Evolutionary conservation across 176 grass and related monocot genomes (phyloP).

Genomic region (Leersia perrieri): DNA sequence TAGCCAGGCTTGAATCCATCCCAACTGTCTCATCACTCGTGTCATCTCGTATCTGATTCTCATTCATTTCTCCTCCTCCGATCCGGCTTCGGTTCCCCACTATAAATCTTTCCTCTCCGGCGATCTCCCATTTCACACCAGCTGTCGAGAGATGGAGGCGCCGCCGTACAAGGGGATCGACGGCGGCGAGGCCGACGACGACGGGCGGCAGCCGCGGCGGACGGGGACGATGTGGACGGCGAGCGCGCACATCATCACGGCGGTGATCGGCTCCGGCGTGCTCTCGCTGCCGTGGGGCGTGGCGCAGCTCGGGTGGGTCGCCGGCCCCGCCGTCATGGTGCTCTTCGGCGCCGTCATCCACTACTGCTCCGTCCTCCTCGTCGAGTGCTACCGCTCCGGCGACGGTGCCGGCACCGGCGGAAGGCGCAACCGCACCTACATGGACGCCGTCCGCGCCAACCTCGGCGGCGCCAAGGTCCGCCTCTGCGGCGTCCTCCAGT

Average conservation of each 20-base stretch:
- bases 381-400: conserved; percentile 84
- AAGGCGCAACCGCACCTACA: conserved; percentile 78
- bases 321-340: conserved; percentile 57
- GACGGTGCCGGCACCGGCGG: conserved; percentile 52
- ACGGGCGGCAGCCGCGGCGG: conserved; percentile 42
- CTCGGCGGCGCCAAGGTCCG: conserved; percentile 41
- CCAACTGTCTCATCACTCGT: neutral
- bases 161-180: too few relatives aligned
- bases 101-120: too few relatives aligned
- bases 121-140: conserved; percentile 6
- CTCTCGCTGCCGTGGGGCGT: conserved; percentile 86
- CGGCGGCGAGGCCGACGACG: conserved; percentile 46
- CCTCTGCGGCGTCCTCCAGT: conserved; percentile 38
- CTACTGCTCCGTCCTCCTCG: conserved; percentile 73
- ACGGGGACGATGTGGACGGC: conserved; percentile 88
- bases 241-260: conserved; percentile 90
- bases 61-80: too few relatives aligned
- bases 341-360: conserved; percentile 74
- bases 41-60: neutral
- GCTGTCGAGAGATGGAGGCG: too few relatives aligned
- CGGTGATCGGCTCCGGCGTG: conserved; percentile 90
- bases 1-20: neutral
- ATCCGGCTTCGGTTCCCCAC: too few relatives aligned
- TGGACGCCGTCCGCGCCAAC: conserved; percentile 63
- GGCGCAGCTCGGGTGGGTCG: conserved; percentile 83